phyloP scores from a whole-genome alignment of 2,329 filamentous ascomycete species.

The Didymella sp. region DNA sequence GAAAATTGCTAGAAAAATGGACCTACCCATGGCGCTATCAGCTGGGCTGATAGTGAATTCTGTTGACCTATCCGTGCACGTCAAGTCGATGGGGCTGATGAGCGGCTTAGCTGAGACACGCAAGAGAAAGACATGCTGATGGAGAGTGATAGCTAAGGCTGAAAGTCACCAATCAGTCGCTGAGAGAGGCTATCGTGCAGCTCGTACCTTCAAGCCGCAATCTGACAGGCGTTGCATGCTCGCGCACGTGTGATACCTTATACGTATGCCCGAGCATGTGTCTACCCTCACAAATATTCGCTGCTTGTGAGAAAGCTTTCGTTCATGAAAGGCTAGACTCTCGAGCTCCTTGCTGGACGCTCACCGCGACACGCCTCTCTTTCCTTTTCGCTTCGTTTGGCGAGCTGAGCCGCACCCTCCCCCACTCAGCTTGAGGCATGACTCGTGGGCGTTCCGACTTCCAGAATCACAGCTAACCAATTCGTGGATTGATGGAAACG shows the following conservation, averaged over 20 bases:
- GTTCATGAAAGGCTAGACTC: slow-evolving; percentile 3
- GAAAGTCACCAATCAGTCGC: neutral
- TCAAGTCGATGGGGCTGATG: neutral
- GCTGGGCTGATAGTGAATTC: neutral
- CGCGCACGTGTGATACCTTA: neutral
- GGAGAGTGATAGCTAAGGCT: neutral
- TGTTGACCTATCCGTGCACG: slow-evolving; percentile 7
- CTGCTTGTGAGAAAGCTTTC: neutral
- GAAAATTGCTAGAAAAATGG: neutral
- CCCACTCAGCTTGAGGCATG: neutral
- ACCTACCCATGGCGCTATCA: slow-evolving; percentile 10
- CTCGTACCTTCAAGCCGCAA: slow-evolving; percentile 2
- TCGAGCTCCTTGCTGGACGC: neutral
- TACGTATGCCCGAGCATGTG: neutral
- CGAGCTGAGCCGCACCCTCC: neutral
- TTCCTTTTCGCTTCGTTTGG: neutral
- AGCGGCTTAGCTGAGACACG: slow-evolving; percentile 2
- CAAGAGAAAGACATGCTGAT: neutral
- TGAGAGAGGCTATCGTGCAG: neutral
- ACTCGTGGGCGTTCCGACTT: neutral
- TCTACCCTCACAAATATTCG: neutral
- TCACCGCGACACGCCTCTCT: slow-evolving; percentile 1
- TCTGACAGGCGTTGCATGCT: neutral
- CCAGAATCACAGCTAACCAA: neutral
- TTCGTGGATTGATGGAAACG: no score